Conservation (phyloP, 768 basidiomycete genomes). For the Paxillus involutus region DNA sequence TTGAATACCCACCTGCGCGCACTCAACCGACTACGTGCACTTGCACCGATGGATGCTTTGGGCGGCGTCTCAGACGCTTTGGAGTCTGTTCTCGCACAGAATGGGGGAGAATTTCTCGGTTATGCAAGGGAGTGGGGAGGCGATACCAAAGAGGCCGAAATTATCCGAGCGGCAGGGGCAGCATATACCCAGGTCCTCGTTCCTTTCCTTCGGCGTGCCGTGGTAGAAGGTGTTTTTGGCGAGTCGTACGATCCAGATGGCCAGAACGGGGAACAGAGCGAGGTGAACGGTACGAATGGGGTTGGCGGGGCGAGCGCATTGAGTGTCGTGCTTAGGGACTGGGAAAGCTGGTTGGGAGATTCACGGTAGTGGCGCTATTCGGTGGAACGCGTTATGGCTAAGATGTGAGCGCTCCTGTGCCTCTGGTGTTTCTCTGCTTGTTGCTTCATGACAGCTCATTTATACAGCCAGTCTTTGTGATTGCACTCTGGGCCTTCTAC, state of each 20-base stretch:
- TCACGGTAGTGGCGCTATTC: not conserved
- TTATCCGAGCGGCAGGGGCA: conserved; percentile 50
- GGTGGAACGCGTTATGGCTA: not conserved
- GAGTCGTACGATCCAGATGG: conserved; percentile 17
- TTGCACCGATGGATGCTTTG: conserved; percentile 68
- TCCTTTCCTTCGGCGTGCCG: conserved; percentile 68
- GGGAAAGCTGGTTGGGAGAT: conserved; percentile 31
- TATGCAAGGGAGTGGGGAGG: conserved; percentile 44
- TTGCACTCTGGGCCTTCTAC: too few species aligned
- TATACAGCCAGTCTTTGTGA: too few species aligned
- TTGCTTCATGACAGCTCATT: too few species aligned
- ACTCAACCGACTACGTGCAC: conserved; percentile 78
- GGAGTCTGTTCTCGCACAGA: conserved; percentile 48
- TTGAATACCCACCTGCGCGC: conserved; percentile 72
- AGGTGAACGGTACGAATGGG: not conserved
- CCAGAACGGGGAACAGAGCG: not conserved
- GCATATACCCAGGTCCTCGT: conserved; percentile 63
- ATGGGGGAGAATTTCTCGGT: conserved; percentile 44
- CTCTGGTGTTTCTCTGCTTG: too few species aligned
- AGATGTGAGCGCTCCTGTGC: too few species aligned
- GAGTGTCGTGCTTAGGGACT: conserved; percentile 12
- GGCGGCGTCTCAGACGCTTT: conserved; percentile 48
- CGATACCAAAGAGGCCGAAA: conserved; percentile 29
- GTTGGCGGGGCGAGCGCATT: conserved; percentile 3
- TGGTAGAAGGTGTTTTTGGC: conserved; percentile 77